Evolutionary conservation across 1,284 basidiomycete species (phyloP).

Genomic region (Erythrobasidium hasegawianum): DNA sequence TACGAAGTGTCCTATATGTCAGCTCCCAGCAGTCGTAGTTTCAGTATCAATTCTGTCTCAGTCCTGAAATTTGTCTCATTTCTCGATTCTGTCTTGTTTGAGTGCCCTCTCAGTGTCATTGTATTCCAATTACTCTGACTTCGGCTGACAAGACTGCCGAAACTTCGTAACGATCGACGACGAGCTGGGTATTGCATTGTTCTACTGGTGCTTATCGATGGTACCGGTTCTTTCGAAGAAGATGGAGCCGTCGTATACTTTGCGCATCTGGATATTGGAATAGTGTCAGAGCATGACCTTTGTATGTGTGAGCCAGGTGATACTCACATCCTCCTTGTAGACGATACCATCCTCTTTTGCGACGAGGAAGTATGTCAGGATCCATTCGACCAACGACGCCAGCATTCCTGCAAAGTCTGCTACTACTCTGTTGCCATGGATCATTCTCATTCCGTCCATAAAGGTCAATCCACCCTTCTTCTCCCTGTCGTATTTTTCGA

Average conservation of each 20-base stretch:
- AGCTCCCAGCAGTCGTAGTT: too few species aligned
- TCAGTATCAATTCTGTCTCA: too few species aligned
- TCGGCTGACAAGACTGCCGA: too few species aligned
- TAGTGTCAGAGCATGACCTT: too few species aligned
- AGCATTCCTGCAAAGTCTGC: slow-evolving; percentile 50
- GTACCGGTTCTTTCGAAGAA: slow-evolving; percentile 33
- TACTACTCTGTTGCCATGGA: slow-evolving; percentile 32
- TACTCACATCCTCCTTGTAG: slow-evolving; percentile 53
- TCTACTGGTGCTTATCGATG: background rate
- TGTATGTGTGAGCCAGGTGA: too few species aligned
- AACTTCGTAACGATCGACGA: too few species aligned
- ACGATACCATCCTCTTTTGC: slow-evolving; percentile 55
- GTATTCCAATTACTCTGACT: too few species aligned
- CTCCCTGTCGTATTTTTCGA: slow-evolving; percentile 39
- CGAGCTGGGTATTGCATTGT: background rate
- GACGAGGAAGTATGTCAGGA: slow-evolving; percentile 53
- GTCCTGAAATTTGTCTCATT: too few species aligned
- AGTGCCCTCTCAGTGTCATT: too few species aligned
- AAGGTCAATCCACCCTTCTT: slow-evolving; percentile 43
- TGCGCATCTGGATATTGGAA: slow-evolving; percentile 20
- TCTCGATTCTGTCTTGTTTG: too few species aligned
- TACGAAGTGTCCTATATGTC: too few species aligned
- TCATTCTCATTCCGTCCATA: slow-evolving; percentile 39
- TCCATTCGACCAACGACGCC: slow-evolving; percentile 55
- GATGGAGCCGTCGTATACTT: slow-evolving; percentile 38